Evolutionary conservation across 2,329 filamentous ascomycete genomes (phyloP), one percentile per base, ranked within the genome.

Genomic region (Akanthomyces muscarius): DNA sequence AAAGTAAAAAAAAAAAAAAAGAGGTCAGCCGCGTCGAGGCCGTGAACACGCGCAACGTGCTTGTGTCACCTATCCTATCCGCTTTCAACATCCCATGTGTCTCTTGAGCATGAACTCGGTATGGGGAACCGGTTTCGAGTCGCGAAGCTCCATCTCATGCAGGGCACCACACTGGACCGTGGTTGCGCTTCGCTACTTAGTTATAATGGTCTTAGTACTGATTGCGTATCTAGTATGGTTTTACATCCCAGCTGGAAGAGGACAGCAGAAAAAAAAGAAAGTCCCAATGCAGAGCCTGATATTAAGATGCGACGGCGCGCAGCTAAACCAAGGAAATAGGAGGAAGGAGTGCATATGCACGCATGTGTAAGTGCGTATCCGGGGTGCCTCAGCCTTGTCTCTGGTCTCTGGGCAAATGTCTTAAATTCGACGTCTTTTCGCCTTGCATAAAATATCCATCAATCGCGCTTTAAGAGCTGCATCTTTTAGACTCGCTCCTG

Each of bases 311-410:
- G 36, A 44, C 52, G 36, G 47, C 21, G 25, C 10, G 5, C 7
- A 25, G 16, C n/a, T 14, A 25, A 30, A 30, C 33, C 33, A 36
- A 11, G 33, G 33, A 36, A 36, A 36, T 11, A 36, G 33, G 33
- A 36, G 33, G 10, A 23, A 5, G 50, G 50, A 36, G 50, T 52
- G 25, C 50, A 52, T 52, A 36, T 36, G 33, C 33, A 36, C 8
- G 33, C 33, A 41, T 21, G 53, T 56, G 28, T 45, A 56, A 56
- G 23, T 44, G 41, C 23, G 41, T 38, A 56, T 56, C 54, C 21
- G 18, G 54, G 25, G 23, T 41, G 14, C 21, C 42, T 57, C 55
- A 57, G 56, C 56, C 56, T 42, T 60, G 56, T 51, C 56, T 51
- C 56, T 60, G 56, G 16, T 28, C 7, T 36, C 33, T 36, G 33